A percentile compares a stretch with the other conserved stretches of the same genome.
These are phyloP conservation scores for Blastobotrys capitulatus DNA, from an alignment of 1,139 yeast species.

Conservation along the genomic window DNA sequence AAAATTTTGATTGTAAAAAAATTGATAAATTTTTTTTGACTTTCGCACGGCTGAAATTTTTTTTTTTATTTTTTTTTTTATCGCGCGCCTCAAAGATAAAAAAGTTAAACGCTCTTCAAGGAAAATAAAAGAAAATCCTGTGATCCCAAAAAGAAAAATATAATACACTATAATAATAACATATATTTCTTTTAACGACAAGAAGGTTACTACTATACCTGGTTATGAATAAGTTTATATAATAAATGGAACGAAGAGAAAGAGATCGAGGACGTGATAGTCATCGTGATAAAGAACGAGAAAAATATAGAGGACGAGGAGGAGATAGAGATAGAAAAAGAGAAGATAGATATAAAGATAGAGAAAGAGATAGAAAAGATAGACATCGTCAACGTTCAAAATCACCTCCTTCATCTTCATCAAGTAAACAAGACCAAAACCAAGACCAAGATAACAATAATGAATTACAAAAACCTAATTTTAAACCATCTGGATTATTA, in stretches of 20 bases:
- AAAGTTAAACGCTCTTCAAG: too few relatives aligned
- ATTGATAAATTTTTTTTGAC: neutral
- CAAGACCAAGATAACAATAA: neutral
- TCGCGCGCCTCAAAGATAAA: neutral
- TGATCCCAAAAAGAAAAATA: too few relatives aligned
- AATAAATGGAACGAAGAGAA: too few relatives aligned
- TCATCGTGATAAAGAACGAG: neutral
- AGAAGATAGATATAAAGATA: neutral
- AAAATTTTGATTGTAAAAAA: neutral
- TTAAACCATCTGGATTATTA: conserved; percentile 42
- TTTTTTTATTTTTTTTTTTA: neutral
- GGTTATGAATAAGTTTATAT: too few relatives aligned
- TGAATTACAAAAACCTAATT: conserved; percentile 32
- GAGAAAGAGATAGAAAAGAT: neutral
- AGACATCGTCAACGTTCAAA: neutral
- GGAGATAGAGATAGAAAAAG: conserved; percentile 8
- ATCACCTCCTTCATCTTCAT: neutral
- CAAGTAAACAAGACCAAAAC: neutral
- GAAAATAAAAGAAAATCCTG: too few relatives aligned
- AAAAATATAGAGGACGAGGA: neutral
- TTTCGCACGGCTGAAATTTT: too few relatives aligned
- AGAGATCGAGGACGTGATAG: conserved; percentile 2
- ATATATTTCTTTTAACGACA: too few relatives aligned
- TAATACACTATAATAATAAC: too few relatives aligned
- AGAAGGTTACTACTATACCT: too few relatives aligned